Conservation (phyloP, 371 early-diverging fungal genomes). For the Lichtheimia hyalospora region DNA sequence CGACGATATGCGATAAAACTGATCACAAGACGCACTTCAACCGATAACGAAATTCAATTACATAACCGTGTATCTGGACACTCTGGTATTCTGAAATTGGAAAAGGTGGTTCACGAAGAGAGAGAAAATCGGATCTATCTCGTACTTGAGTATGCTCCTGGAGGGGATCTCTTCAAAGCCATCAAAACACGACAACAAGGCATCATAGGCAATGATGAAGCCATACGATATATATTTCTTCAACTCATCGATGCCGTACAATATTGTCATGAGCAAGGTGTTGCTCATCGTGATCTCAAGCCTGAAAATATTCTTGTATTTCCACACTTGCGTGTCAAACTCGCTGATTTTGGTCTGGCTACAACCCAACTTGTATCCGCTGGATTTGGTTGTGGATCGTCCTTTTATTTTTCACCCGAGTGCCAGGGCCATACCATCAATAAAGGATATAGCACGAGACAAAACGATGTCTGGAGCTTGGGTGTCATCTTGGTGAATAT, state of each 20-base stretch:
- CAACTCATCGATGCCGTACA: conserved; percentile 84
- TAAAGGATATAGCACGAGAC: conserved; percentile 64
- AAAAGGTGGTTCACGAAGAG: conserved; percentile 59
- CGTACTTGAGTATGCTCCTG: conserved; percentile 67
- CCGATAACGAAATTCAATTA: conserved; percentile 63
- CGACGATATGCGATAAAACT: conserved; percentile 65
- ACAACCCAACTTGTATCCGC: conserved; percentile 64
- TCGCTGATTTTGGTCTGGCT: conserved; percentile 82
- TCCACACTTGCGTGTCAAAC: conserved; percentile 47
- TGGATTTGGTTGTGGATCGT: conserved; percentile 81
- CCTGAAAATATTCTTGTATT: conserved; percentile 89
- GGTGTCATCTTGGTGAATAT: conserved; percentile 84
- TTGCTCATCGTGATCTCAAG: conserved; percentile 90
- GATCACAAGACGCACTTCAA: conserved; percentile 49
- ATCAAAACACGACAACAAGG: conserved; percentile 58
- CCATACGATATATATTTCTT: conserved; percentile 73
- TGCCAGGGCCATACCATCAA: conserved; percentile 67
- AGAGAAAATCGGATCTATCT: conserved; percentile 54
- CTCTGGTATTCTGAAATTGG: conserved; percentile 65
- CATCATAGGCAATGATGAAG: conserved; percentile 56
- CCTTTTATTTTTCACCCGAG: conserved; percentile 93
- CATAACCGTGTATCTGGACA: conserved; percentile 64
- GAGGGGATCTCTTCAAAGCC: conserved; percentile 65
- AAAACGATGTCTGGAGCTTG: conserved; percentile 84
- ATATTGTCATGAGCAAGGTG: conserved; percentile 76